Conservation (phyloP, 768 basidiomycete species). For the Cystofilobasidium macerans region DNA sequence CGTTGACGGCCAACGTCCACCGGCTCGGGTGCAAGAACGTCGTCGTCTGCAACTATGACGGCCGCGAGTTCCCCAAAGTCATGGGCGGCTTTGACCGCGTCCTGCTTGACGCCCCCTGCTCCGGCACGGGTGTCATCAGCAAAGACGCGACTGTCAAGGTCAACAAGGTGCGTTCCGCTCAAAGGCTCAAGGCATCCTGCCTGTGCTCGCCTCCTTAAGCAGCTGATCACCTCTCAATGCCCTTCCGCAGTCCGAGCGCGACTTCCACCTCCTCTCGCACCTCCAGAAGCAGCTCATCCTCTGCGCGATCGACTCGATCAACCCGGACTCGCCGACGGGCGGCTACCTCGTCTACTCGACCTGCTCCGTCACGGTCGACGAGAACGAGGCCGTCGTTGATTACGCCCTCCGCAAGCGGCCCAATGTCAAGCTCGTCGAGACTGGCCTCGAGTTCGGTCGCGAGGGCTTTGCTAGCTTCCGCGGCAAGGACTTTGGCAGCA, state of each 20-base stretch:
- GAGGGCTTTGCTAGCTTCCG: constrained; percentile 83
- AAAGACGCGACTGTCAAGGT: constrained; percentile 96
- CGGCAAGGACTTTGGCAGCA: constrained; percentile 77
- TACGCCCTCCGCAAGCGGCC: constrained; percentile 93
- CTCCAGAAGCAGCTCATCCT: constrained; percentile 96
- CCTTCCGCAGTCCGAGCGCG: constrained; percentile 64
- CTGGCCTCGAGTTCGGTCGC: constrained; percentile 83
- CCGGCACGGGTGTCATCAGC: constrained; percentile 94
- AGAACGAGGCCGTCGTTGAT: constrained; percentile 96
- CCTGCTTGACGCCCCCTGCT: constrained; percentile 90
- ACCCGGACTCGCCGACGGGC: constrained; percentile 76
- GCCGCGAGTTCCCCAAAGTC: constrained; percentile 93
- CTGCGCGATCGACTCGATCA: constrained; percentile 93
- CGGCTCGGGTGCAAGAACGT: constrained; percentile 97
- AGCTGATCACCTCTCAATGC: not conserved
- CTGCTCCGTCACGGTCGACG: constrained; percentile 94
- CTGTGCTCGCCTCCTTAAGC: not conserved
- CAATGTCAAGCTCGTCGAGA: constrained; percentile 80
- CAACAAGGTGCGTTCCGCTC: constrained; percentile 84
- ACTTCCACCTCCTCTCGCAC: constrained; percentile 91
- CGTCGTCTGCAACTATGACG: constrained; percentile 91
- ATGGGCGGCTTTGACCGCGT: constrained; percentile 99
- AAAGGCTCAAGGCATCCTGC: too few relatives aligned
- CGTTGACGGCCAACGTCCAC: constrained; percentile 90
- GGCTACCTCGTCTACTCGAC: constrained; percentile 96